Evolutionary conservation across 305 asterid species (phyloP).

Genomic region (Coffea humblotiana): DNA sequence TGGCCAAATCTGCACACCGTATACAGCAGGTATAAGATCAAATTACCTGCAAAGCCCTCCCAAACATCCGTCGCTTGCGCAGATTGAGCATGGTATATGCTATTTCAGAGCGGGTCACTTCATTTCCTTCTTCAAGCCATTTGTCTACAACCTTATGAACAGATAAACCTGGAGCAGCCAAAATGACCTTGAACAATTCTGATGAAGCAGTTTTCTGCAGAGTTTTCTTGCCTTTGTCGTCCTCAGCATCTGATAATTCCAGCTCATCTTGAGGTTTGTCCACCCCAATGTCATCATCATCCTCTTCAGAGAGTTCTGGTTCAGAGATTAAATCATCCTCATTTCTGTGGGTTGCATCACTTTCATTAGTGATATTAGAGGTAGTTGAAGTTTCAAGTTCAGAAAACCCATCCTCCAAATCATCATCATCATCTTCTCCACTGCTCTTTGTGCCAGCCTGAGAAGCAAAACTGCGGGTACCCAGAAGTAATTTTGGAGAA

Average conservation of each 20-base stretch:
- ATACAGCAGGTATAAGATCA: neutral
- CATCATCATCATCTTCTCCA: slow-evolving; percentile 45
- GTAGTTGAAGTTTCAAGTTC: slow-evolving; percentile 56
- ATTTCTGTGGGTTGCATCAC: slow-evolving; percentile 24
- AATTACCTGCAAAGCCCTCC: slow-evolving; percentile 79
- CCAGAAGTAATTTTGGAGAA: slow-evolving; percentile 28
- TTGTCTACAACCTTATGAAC: slow-evolving; percentile 48
- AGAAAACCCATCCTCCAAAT: slow-evolving; percentile 52
- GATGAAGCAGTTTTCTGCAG: slow-evolving; percentile 25
- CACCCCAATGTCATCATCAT: slow-evolving; percentile 28
- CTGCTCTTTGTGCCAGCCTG: slow-evolving; percentile 51
- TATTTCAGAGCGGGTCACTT: slow-evolving; percentile 46
- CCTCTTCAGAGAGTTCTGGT: slow-evolving; percentile 45
- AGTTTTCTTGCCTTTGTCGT: slow-evolving; percentile 24
- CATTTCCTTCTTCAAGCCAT: slow-evolving; percentile 79
- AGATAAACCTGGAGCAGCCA: slow-evolving; percentile 36
- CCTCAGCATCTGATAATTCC: slow-evolving; percentile 31
- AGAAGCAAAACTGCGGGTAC: slow-evolving; percentile 42
- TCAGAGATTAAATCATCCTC: slow-evolving; percentile 39
- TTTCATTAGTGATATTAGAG: slow-evolving; percentile 22
- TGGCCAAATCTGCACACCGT: neutral
- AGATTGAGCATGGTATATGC: slow-evolving; percentile 38
- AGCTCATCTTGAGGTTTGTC: slow-evolving; percentile 28
- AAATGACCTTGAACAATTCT: slow-evolving; percentile 38
- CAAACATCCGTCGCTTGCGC: slow-evolving; percentile 50